Percentiles rank a stretch among this genome's conserved stretches.
Evolutionary conservation across 208 protist genomes (phyloP).

Genomic region (Leishmania mexicana): DNA sequence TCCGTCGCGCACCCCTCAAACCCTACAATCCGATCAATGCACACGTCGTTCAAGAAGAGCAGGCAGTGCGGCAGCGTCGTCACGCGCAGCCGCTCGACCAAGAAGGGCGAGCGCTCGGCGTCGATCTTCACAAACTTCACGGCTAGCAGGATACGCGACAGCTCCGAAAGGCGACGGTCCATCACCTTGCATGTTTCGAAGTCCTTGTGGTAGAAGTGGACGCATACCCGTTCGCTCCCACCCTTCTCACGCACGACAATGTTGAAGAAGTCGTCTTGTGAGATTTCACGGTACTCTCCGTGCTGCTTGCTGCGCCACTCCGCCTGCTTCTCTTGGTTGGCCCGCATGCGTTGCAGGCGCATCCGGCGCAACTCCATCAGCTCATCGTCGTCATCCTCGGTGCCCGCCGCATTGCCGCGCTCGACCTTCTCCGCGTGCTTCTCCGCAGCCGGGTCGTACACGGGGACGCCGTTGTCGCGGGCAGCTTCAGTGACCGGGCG

Average conservation of each 20-base stretch:
- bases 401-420: conserved; percentile 36
- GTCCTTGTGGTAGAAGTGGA: conserved; percentile 96
- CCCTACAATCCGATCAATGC: conserved; percentile 94
- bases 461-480: conserved; percentile 52
- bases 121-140: conserved; percentile 96
- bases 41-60: conserved; percentile 94
- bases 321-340: conserved; percentile 59
- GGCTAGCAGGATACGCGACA: conserved; percentile 75
- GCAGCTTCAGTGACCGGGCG: conserved; percentile 35
- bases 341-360: conserved; percentile 67
- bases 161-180: conserved; percentile 90
- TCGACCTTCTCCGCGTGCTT: conserved; percentile 38
- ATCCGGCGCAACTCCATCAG: conserved; percentile 69
- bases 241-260: conserved; percentile 92
- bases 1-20: conserved; percentile 92
- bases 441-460: conserved; percentile 76
- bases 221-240: conserved; percentile 78
- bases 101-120: conserved; percentile 94
- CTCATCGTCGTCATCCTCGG: conserved; percentile 75
- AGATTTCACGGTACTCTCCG: conserved; percentile 93
- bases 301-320: conserved; percentile 91
- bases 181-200: conserved; percentile 97
- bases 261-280: conserved; percentile 95
- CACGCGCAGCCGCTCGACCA: conserved; percentile 93
- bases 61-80: conserved; percentile 93